These are phyloP conservation scores for Echria macrotheca DNA, from an alignment of 495 filamentous ascomycete species.

Conservation along the genomic window DNA sequence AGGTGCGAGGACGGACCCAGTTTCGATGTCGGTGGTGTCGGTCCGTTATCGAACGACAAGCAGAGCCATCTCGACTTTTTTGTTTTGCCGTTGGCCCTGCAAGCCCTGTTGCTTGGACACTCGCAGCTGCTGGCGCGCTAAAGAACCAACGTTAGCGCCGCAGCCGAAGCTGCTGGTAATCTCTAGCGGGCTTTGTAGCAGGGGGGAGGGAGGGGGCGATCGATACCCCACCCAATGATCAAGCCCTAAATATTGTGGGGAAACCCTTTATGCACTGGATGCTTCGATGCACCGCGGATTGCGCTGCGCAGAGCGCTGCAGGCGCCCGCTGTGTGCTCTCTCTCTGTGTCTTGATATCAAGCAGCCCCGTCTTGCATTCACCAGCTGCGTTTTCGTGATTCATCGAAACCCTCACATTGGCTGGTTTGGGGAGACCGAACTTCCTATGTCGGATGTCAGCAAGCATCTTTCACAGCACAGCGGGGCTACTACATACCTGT, in stretches of 20 bases:
- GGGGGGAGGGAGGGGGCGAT: not conserved
- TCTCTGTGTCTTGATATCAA: slow-evolving; percentile 19
- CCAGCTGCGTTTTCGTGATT: slow-evolving; percentile 17
- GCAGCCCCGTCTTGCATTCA: not conserved
- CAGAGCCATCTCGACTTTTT: not conserved
- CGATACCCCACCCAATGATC: not conserved
- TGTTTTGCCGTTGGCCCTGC: too few relatives aligned
- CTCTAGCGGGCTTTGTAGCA: too few relatives aligned
- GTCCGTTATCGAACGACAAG: not conserved
- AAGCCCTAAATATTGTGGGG: slow-evolving; percentile 7
- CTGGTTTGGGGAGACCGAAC: not conserved
- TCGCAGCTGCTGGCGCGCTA: too few relatives aligned
- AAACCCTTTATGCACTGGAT: slow-evolving; percentile 4
- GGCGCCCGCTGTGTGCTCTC: too few relatives aligned
- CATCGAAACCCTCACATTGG: slow-evolving; percentile 23
- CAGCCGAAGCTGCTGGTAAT: slow-evolving; percentile 10
- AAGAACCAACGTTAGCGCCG: too few relatives aligned
- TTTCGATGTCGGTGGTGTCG: not conserved
- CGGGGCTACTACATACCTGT: too few relatives aligned
- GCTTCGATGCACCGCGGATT: not conserved
- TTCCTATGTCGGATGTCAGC: slow-evolving; percentile 5
- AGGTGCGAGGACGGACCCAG: not conserved
- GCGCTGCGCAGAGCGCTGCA: slow-evolving; percentile 7
- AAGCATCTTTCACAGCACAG: too few relatives aligned
- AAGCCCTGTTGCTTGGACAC: too few relatives aligned